phyloP scores from a whole-genome alignment of 2,329 filamentous ascomycete genomes.

The Periglandula ipomoeae region DNA sequence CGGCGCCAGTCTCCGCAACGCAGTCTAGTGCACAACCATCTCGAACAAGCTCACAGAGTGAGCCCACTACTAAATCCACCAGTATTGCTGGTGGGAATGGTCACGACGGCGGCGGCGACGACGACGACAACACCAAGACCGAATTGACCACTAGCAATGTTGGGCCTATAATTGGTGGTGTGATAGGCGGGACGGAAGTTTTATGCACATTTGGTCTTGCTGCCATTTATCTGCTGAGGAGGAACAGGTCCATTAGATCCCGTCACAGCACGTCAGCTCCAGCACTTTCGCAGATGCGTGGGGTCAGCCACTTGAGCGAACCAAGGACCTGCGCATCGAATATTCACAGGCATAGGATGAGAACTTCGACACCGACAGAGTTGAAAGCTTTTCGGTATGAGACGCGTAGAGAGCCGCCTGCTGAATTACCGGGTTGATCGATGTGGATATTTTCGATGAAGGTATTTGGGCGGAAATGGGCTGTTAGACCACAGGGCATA shows the following conservation, averaged over 20 bases:
- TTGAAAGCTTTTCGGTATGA: no score
- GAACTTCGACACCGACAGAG: no score
- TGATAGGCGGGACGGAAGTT: background rate
- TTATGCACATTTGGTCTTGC: background rate
- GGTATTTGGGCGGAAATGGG: no score
- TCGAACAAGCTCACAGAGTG: no score
- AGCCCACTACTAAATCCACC: no score
- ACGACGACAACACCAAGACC: background rate
- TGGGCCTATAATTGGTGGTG: background rate
- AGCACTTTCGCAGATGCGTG: background rate
- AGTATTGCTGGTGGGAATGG: no score
- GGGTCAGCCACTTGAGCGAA: background rate
- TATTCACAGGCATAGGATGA: background rate
- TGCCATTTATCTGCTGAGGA: background rate
- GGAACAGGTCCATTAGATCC: background rate
- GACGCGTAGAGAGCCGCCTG: no score
- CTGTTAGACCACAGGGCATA: no score
- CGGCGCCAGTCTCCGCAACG: background rate
- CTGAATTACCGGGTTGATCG: no score
- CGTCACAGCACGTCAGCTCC: no score
- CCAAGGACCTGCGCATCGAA: background rate
- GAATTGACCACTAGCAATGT: background rate
- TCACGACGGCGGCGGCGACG: background rate
- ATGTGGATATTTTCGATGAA: no score
- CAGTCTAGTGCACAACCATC: background rate